These are phyloP conservation scores for Lasiosphaeria hispida DNA, from an alignment of 495 filamentous ascomycete genomes.

Conservation along the genomic window DNA sequence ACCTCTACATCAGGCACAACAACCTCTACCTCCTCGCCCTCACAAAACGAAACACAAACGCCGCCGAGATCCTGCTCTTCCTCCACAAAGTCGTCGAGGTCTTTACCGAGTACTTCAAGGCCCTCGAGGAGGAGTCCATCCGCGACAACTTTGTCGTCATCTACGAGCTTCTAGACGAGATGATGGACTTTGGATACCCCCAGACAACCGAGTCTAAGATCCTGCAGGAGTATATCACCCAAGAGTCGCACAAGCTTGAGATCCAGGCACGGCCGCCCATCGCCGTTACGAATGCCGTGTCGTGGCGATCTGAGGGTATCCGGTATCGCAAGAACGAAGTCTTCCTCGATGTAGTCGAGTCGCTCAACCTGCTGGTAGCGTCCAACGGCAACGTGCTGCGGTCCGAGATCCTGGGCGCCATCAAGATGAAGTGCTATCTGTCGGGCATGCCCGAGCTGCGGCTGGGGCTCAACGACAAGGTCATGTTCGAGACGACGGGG, in stretches of 20 bases:
- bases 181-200: conserved; percentile 99
- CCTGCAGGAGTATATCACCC: conserved; percentile 98
- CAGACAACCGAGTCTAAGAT: conserved; percentile 99
- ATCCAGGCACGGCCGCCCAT: conserved; percentile 99
- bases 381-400: conserved; percentile 93
- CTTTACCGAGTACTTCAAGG: conserved; percentile 99
- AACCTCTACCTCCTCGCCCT: conserved; percentile 98
- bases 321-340: conserved; percentile 99
- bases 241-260: conserved; percentile 98
- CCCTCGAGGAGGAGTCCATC: conserved; percentile 98
- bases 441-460: conserved; percentile 98
- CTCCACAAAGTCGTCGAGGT: conserved; percentile 98
- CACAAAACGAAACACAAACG: conserved; percentile 98
- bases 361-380: conserved; percentile 92
- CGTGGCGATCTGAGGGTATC: conserved; percentile 97
- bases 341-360: conserved; percentile 96
- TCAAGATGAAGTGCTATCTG: conserved; percentile 99
- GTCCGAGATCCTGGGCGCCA: conserved; percentile 93
- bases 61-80: conserved; percentile 96
- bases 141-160: conserved; percentile 99
- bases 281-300: conserved; percentile 97
- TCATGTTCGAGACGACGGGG: conserved; percentile 99
- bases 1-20: conserved; percentile 99
- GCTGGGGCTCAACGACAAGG: conserved; percentile 95
- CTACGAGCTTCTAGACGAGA: conserved; percentile 98